Evolutionary conservation across 75 land plant species (phyloP).

Genomic region (Cunninghamia lanceolata): DNA sequence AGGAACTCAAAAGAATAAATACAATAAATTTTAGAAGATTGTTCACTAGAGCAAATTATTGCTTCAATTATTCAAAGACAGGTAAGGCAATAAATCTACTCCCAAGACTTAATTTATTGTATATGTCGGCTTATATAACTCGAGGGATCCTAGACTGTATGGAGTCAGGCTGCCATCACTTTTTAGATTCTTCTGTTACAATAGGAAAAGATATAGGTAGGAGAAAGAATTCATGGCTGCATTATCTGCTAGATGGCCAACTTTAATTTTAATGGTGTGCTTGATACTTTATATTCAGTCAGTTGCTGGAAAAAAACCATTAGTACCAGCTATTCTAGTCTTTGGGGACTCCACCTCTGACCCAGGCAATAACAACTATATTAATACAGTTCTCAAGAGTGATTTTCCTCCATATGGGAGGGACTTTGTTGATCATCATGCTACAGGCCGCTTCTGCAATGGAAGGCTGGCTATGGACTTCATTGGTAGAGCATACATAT

Average conservation of each 20-base stretch:
- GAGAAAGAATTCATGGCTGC: not conserved
- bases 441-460: conserved; percentile 34
- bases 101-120: not conserved
- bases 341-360: conserved; percentile 38
- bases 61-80: not conserved
- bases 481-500: conserved; percentile 6
- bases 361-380: conserved; percentile 27
- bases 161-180: not conserved
- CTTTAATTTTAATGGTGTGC: not conserved
- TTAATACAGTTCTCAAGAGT: conserved; percentile 12
- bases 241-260: not conserved
- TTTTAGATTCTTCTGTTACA: not conserved
- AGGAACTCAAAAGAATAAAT: not conserved
- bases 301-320: not conserved
- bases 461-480: conserved; percentile 24
- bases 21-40: too few relatives aligned
- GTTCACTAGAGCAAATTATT: not conserved
- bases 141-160: not conserved
- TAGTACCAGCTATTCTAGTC: conserved; percentile 20
- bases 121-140: not conserved
- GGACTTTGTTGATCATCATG: conserved; percentile 13
- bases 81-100: not conserved
- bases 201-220: too few relatives aligned
- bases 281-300: not conserved
- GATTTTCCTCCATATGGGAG: conserved; percentile 33